Evolutionary conservation across 73 alveolate genomes (phyloP).

Genomic region (Paraurostyla sp.): DNA sequence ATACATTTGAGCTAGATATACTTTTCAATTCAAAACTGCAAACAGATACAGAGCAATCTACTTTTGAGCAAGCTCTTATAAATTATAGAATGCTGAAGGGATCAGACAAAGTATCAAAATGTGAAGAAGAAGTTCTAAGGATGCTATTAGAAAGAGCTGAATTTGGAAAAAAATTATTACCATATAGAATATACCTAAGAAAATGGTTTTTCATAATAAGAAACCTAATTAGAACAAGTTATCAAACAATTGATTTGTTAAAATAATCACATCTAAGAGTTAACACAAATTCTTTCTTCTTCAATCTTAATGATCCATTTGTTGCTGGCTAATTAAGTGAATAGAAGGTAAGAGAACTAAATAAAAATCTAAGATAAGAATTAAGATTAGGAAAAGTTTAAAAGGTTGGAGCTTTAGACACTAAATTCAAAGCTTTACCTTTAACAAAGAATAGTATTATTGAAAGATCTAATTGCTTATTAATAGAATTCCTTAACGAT

Average conservation of each 20-base stretch:
- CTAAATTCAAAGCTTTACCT: neutral
- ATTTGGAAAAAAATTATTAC: neutral
- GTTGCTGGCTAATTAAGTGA: neutral
- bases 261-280: neutral
- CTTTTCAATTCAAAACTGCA: neutral
- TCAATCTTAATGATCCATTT: neutral
- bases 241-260: neutral
- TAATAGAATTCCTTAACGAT: neutral
- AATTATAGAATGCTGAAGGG: constrained; percentile 35
- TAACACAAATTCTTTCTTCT: constrained; percentile 17
- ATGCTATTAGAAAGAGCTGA: constrained; percentile 27
- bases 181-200: neutral
- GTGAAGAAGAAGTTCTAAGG: neutral
- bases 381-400: neutral
- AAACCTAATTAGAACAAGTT: constrained; percentile 1
- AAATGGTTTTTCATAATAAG: constrained; percentile 4
- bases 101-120: constrained; percentile 12
- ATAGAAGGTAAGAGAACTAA: neutral
- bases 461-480: neutral
- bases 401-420: neutral
- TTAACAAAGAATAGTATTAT: neutral
- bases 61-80: neutral
- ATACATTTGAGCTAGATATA: constrained; percentile 21
- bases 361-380: neutral
- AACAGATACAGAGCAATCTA: neutral